Base-by-base conservation (phyloP, 192 early-diverging fungal species). In the Kappamyces sp. region DNA sequence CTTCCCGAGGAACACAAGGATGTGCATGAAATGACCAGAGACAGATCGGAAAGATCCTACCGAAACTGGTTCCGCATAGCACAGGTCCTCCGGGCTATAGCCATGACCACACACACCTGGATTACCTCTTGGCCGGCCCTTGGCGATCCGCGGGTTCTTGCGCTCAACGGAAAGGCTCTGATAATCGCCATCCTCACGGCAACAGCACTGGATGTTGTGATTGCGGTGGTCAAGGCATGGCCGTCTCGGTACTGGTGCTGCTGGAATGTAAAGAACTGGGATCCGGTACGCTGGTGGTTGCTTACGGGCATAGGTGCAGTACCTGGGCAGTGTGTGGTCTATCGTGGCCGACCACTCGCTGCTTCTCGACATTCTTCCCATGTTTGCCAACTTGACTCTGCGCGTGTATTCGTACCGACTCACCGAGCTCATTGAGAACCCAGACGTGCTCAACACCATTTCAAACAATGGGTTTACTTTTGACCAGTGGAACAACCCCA, bases 281-380 rank as follows among this genome's bases (percentile, higher is more conserved):
- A 61, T 61, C 48, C 48, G 8, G 61, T 62, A 62, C 5, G 47
- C 5, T 5, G 3, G 47, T 3, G 31, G 13, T 2, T 52, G 12
- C 6, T 32, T 0, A 47, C 38, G 1, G 49, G 13, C 12, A 12
- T 59, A 59, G 57, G 36, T 59, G 12, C 10, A 40, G 9, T 35
- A 34, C 13, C 35, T 40, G 8, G 3, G 33, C 8, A 50, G 23
- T 2, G 34, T 62, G 36, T 62, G 61, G 61, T 35, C 61, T 2
- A 50, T 62, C 3, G 51, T 62, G 1, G 61, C 61, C 10, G 61
- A 62, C 15, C 61, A 62, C 52, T 37, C 50, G 33, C 31, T 62
- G 33, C 33, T 62, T 34, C 23, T 48, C 9, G 61, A 62, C 37
- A 40, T 62, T 2, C 34, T 52, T 23, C 61, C 61, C 3, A 7